These are phyloP conservation scores for Malus orientalis DNA, from an alignment of 306 rosid species.

Conservation along the genomic window DNA sequence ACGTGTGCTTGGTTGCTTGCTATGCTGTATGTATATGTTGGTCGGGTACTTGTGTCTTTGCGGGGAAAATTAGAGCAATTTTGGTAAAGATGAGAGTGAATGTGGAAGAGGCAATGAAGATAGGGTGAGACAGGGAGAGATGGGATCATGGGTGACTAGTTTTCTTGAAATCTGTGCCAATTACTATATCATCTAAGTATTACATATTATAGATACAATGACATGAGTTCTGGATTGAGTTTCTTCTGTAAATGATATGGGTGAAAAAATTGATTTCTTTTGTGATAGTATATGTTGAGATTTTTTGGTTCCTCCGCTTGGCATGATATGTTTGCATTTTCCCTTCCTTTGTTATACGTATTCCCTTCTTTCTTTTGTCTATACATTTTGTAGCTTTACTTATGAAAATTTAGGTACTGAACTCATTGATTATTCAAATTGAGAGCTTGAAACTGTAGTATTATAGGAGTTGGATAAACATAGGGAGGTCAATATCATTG, in stretches of 20 bases:
- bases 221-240: neutral
- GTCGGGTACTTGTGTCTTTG: constrained; percentile 27
- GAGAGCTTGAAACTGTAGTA: no score
- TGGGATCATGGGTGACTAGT: constrained; percentile 17
- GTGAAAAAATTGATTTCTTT: neutral
- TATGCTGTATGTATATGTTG: constrained; percentile 13
- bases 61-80: constrained; percentile 29
- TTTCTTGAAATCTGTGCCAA: constrained; percentile 21
- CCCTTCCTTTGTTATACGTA: neutral
- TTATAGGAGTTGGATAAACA: no score
- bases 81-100: constrained; percentile 21
- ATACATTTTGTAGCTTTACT: neutral
- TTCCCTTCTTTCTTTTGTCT: neutral
- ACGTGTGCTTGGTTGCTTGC: constrained; percentile 28
- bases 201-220: neutral
- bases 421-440: no score
- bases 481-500: no score
- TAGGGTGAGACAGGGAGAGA: neutral
- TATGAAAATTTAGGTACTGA: neutral
- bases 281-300: neutral
- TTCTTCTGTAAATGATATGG: neutral
- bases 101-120: constrained; percentile 4
- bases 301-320: neutral
- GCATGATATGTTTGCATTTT: neutral
- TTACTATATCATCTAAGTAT: neutral